Evolutionary conservation across 139 green algal genomes (phyloP).

Genomic region (Edaphochlamys debaryana): DNA sequence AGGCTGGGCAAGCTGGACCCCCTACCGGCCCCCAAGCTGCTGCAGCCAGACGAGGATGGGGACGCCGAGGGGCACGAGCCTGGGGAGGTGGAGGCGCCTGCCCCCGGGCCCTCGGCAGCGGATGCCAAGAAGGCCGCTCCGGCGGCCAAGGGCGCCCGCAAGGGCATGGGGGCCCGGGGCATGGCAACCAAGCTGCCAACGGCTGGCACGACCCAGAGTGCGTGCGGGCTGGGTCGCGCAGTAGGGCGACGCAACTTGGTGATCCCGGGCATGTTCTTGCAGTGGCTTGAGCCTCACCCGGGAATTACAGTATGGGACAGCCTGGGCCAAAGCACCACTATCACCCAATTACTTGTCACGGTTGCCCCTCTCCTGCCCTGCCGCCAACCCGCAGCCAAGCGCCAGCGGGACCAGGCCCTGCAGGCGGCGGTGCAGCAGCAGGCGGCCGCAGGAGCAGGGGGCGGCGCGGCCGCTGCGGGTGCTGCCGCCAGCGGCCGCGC

Average conservation of each 20-base stretch:
- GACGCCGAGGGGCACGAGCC: not conserved
- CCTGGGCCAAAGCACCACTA: no score
- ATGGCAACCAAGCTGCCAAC: slow-evolving; percentile 1
- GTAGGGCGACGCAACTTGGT: no score
- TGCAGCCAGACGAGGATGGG: not conserved
- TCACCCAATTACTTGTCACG: no score
- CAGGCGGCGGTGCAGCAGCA: slow-evolving; percentile 22
- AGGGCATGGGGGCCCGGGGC: no score
- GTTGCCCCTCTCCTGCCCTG: no score
- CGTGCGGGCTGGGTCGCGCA: not conserved
- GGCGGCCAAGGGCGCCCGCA: no score
- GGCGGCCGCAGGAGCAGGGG: not conserved
- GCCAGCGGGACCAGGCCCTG: slow-evolving; percentile 17
- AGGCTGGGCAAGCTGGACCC: slow-evolving; percentile 11
- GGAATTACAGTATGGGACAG: no score
- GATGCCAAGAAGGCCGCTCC: not conserved
- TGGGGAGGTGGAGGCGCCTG: no score
- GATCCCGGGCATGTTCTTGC: no score
- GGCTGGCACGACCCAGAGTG: slow-evolving; percentile 20
- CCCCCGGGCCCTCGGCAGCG: no score
- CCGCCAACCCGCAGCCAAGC: slow-evolving; percentile 20
- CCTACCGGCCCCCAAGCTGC: not conserved
- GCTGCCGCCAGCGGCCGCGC: not conserved
- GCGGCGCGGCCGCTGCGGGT: no score
- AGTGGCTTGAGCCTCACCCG: no score